Conservation (phyloP, 2,329 filamentous ascomycete species). For the Pyrenophora tritici-repentis region DNA sequence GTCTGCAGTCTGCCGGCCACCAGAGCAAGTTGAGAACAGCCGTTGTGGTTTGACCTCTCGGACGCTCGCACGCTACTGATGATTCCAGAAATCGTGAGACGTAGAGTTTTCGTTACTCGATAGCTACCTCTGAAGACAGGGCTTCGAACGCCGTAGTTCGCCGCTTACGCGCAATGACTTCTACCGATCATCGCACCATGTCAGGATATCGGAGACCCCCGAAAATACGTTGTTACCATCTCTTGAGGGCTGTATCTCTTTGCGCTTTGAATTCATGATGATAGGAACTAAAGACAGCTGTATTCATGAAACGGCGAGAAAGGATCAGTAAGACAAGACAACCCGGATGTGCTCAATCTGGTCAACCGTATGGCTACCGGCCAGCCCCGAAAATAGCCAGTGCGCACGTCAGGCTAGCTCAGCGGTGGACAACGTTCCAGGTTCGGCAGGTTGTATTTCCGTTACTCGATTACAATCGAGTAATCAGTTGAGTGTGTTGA, state of each 20-base stretch:
- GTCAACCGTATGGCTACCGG: conserved; percentile 20
- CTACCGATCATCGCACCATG: background rate
- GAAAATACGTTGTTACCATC: background rate
- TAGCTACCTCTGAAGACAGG: conserved; percentile 27
- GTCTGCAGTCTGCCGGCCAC: conserved; percentile 9
- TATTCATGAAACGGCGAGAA: background rate
- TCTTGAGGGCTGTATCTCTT: background rate
- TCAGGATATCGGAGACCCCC: conserved; percentile 1
- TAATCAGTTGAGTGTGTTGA: conserved; percentile 34
- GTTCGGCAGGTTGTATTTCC: conserved; percentile 27
- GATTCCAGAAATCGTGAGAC: conserved; percentile 5
- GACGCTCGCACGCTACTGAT: conserved; percentile 22
- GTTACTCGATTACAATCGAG: conserved; percentile 46
- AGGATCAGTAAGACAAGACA: background rate
- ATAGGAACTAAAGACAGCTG: background rate
- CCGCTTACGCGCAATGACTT: conserved; percentile 15
- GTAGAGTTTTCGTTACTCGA: conserved; percentile 44
- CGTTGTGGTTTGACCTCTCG: conserved; percentile 5
- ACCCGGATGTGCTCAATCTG: conserved; percentile 7
- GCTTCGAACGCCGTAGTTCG: conserved; percentile 15
- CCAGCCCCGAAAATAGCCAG: conserved; percentile 29
- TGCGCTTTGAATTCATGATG: background rate
- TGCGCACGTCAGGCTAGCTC: conserved; percentile 16
- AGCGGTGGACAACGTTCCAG: conserved; percentile 16
- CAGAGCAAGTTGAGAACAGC: conserved; percentile 7